Percentiles rank a stretch among this genome's conserved stretches.
Conservation (phyloP, 441 rosid genomes). For the Populus tomentosa region DNA sequence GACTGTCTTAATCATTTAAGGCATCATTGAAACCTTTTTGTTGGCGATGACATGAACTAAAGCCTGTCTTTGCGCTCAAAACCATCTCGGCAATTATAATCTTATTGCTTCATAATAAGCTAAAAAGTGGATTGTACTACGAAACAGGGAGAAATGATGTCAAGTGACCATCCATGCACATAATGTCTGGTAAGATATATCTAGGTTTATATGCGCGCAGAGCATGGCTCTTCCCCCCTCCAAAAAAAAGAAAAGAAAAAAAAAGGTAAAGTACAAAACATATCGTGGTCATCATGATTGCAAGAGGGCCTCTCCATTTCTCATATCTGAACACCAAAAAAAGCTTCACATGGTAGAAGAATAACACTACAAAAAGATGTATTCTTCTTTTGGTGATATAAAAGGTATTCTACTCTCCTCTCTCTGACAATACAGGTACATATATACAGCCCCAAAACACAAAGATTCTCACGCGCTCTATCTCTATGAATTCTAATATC, state of each 20-base stretch:
- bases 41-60: conserved; percentile 24
- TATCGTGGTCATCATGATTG: neutral
- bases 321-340: neutral
- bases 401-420: conserved; percentile 15
- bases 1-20: conserved; percentile 5
- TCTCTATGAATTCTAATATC: neutral
- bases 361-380: conserved; percentile 22
- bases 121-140: conserved; percentile 29
- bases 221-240: neutral
- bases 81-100: conserved; percentile 5
- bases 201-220: neutral
- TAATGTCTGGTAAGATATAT: neutral
- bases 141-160: conserved; percentile 11
- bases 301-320: neutral
- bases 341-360: conserved; percentile 33
- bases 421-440: neutral
- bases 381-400: conserved; percentile 30
- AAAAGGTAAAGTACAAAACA: neutral
- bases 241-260: neutral
- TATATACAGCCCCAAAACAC: no score
- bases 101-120: conserved; percentile 23
- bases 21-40: conserved; percentile 31
- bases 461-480: neutral
- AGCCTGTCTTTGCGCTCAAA: conserved; percentile 24
- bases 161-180: conserved; percentile 3